phyloP scores from a whole-genome alignment of 352 stramenopile species.

The Phytopythium ostracodes region DNA sequence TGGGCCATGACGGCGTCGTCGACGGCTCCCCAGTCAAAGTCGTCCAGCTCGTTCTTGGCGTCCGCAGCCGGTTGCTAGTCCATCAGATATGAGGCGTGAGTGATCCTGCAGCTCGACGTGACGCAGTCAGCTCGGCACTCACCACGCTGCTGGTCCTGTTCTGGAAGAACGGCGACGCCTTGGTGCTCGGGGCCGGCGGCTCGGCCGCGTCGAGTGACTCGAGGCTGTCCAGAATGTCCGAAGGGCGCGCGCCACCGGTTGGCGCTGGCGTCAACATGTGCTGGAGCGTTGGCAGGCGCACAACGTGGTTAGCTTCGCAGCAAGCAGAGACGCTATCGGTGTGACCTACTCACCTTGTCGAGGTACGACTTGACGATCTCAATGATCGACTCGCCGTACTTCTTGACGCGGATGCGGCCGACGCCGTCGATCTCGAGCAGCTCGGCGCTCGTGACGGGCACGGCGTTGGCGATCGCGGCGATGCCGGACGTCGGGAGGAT shows the following conservation, averaged over 20 bases:
- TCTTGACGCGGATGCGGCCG: conserved; percentile 79
- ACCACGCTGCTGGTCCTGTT: conserved; percentile 14
- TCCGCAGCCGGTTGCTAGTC: not conserved
- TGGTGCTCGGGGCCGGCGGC: conserved; percentile 8
- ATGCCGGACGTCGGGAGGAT: conserved; percentile 82
- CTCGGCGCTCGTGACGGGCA: conserved; percentile 70
- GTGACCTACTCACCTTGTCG: conserved; percentile 66
- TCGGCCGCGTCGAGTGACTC: conserved; percentile 24
- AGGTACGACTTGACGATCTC: conserved; percentile 79
- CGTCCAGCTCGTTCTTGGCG: conserved; percentile 35
- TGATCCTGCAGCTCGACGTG: not conserved
- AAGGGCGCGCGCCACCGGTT: conserved; percentile 9
- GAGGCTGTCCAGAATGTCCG: conserved; percentile 22
- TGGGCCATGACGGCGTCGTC: conserved; percentile 23
- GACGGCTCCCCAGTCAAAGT: conserved; percentile 57
- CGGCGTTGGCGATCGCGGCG: conserved; percentile 72
- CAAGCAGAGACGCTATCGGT: too few species aligned
- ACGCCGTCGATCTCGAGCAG: conserved; percentile 80
- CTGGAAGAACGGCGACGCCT: conserved; percentile 50
- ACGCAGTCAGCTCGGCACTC: not conserved
- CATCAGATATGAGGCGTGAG: not conserved
- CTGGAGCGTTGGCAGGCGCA: conserved; percentile 20
- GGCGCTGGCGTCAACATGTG: conserved; percentile 59
- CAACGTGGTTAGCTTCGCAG: not conserved
- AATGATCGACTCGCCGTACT: conserved; percentile 83